phyloP scores from a whole-genome alignment of 306 rosid species.

The Pyrus bretschneideri region DNA sequence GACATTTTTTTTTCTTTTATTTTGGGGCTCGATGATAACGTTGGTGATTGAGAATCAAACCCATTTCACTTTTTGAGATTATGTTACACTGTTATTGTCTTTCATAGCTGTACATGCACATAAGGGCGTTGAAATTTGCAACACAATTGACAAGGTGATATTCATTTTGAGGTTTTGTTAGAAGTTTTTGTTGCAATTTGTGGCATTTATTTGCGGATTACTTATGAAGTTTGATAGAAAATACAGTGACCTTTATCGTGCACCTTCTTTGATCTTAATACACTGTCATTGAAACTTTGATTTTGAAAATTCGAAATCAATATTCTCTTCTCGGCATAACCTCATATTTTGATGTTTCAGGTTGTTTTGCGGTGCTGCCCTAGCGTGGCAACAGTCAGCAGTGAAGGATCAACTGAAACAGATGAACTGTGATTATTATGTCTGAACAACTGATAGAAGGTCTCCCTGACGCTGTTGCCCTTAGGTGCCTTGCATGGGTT shows the following conservation, averaged over 20 bases:
- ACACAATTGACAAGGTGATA: background rate
- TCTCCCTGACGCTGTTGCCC: conserved; percentile 87
- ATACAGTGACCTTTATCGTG: background rate
- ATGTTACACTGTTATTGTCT: background rate
- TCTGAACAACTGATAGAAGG: conserved; percentile 84
- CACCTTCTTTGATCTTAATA: background rate
- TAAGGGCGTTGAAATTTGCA: background rate
- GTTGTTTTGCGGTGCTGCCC: conserved; percentile 30
- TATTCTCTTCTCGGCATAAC: background rate
- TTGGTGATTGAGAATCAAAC: background rate
- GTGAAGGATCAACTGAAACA: conserved; percentile 26
- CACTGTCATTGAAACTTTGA: background rate
- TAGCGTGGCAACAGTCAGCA: conserved; percentile 13
- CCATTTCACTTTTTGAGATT: background rate
- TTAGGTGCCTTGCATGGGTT: conserved; percentile 89
- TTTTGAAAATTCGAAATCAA: background rate
- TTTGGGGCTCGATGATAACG: background rate
- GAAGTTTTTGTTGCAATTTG: background rate
- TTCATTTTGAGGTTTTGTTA: background rate
- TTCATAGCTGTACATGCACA: background rate
- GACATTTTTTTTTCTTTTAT: background rate
- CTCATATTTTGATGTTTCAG: conserved; percentile 11
- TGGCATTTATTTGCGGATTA: background rate
- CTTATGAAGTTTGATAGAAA: background rate
- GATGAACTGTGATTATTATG: conserved; percentile 63